Evolutionary conservation across 345 rosid species (phyloP).

Genomic region (Gossypium anomalum): DNA sequence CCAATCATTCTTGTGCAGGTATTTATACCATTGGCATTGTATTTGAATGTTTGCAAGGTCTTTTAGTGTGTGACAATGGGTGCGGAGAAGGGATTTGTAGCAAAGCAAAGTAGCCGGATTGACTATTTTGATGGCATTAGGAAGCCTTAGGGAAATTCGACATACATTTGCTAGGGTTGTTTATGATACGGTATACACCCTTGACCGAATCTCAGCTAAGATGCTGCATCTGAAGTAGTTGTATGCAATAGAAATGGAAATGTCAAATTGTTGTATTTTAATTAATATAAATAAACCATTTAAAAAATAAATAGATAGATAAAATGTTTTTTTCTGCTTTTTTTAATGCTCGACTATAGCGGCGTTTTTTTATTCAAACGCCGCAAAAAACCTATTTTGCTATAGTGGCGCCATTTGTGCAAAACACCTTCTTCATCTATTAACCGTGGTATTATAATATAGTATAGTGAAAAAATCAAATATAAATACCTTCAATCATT

Average conservation of each 20-base stretch:
- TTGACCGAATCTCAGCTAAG: conserved; percentile 14
- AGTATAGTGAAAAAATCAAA: too few relatives aligned
- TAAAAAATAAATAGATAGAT: too few relatives aligned
- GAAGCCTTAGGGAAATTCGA: conserved; percentile 48
- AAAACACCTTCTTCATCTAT: too few relatives aligned
- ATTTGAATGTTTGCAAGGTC: conserved; percentile 39
- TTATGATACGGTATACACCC: conserved; percentile 75
- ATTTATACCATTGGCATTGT: conserved; percentile 51
- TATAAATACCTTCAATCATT: too few relatives aligned
- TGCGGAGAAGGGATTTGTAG: conserved; percentile 29
- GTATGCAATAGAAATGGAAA: background rate
- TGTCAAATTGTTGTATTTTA: too few relatives aligned
- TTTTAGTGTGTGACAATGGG: conserved; percentile 55
- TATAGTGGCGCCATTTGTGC: too few relatives aligned
- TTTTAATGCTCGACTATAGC: too few relatives aligned
- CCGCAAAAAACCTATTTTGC: too few relatives aligned
- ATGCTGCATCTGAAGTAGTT: background rate
- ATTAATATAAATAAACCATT: too few relatives aligned
- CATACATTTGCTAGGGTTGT: conserved; percentile 80
- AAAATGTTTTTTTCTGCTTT: too few relatives aligned
- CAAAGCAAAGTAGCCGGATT: conserved; percentile 55
- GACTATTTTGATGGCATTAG: conserved; percentile 49
- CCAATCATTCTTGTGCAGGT: conserved; percentile 40
- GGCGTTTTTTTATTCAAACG: too few relatives aligned
- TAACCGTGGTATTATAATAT: too few relatives aligned